Evolutionary conservation across 1,284 basidiomycete genomes (phyloP), one percentile per base, ranked within the genome.

Genomic region (Naganishia liquefaciens): DNA sequence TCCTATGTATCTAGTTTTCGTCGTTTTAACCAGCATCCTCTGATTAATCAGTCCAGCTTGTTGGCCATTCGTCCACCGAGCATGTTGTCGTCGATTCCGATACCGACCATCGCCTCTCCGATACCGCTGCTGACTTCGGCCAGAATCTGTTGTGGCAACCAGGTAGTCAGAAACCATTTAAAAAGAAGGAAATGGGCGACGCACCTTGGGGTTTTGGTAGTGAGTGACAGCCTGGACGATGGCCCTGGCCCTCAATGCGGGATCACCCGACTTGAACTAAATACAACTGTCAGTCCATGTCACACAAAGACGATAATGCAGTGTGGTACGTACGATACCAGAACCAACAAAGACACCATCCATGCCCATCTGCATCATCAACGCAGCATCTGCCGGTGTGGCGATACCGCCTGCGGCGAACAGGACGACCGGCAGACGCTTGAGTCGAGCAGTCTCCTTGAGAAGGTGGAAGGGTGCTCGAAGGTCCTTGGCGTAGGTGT

Each of bases 351-450:
- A 93, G 46, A 93, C 91, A 83, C 96, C 95, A 76, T 99, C 95
- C 77, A 92, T 94, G 54, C 95, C 94, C 43, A 99, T 86, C 77
- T 98, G 94, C 95, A 99, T 99, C 95, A 99, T 97, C 70, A 99
- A 81, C 3, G 96, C 96, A 25, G 95, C 96, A 78, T 99, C 95
- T 69, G 93, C 89, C 89, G 95, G 95, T 5, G 95, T 98, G 55
- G 96, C 94, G 65, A 99, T 87, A 70, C 95, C 95, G 68, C 95
- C 95, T 55, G 95, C 93, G n/a, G 91, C 92, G 77, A 93, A 94
- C 72, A 75, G 74, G 68, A 85, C 96, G 21, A 98, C 94, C 1
- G 95, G 94, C 51, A 99, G 83, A 62, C 90, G 86, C 81, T 97
- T 96, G 71, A 96, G 81, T 57, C 93, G 84, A 13, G 95, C 93